Evolutionary conservation across 1,284 basidiomycete species (phyloP).

Genomic region (Somion occarium): DNA sequence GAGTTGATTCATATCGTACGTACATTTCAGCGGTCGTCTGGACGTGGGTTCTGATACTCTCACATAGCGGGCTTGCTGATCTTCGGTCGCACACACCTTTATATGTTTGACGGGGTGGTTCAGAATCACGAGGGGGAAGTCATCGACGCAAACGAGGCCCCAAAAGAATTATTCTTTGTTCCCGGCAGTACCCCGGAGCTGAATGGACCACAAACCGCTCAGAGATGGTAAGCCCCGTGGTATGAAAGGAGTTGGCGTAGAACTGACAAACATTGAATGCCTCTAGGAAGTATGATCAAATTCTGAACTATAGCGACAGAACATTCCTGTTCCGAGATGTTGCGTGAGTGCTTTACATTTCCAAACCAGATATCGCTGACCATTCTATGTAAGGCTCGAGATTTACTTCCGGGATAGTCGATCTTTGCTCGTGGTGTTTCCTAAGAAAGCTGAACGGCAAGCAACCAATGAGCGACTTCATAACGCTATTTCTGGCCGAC

Average conservation of each 20-base stretch:
- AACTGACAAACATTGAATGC: slow-evolving; percentile 2
- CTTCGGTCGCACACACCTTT: slow-evolving; percentile 79
- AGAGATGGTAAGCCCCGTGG: slow-evolving; percentile 58
- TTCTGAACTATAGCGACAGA: slow-evolving; percentile 76
- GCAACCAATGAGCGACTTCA: slow-evolving; percentile 62
- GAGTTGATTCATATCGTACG: slow-evolving; percentile 85
- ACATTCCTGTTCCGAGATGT: slow-evolving; percentile 89
- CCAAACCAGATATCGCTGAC: background rate
- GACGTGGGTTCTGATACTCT: background rate
- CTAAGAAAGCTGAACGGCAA: slow-evolving; percentile 62
- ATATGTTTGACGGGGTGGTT: slow-evolving; percentile 91
- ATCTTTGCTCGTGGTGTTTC: slow-evolving; percentile 77
- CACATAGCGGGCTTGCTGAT: slow-evolving; percentile 78
- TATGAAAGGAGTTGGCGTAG: background rate
- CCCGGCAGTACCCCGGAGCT: slow-evolving; percentile 82
- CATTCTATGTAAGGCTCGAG: slow-evolving; percentile 58
- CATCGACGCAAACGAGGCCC: slow-evolving; percentile 85
- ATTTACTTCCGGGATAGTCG: slow-evolving; percentile 88
- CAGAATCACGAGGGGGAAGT: slow-evolving; percentile 86
- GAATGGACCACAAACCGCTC: slow-evolving; percentile 70
- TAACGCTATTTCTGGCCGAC: slow-evolving; percentile 36
- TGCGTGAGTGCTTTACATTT: slow-evolving; percentile 48
- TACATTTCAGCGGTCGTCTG: slow-evolving; percentile 9
- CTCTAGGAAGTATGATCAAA: slow-evolving; percentile 74
- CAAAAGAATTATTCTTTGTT: slow-evolving; percentile 77